Conservation (phyloP, 192 early-diverging fungal genomes). For the Entomortierella lignicola region DNA sequence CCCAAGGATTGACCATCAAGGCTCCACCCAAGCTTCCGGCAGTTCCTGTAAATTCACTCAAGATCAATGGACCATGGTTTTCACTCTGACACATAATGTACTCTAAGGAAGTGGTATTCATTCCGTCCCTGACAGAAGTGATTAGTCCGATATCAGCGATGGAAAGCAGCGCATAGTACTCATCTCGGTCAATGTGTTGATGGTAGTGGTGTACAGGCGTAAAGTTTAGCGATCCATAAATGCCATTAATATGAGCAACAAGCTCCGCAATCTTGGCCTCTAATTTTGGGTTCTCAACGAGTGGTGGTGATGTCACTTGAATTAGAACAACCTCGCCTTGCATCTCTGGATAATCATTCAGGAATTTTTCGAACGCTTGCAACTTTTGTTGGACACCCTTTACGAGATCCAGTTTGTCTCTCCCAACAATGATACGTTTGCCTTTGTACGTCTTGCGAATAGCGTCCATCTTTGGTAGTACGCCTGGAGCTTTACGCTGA, state of each 20-base stretch:
- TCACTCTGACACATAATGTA: conserved; percentile 93
- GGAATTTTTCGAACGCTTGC: conserved; percentile 92
- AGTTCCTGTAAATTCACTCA: conserved; percentile 98
- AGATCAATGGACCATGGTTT: conserved; percentile 86
- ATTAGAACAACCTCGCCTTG: conserved; percentile 86
- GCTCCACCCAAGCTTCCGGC: conserved; percentile 83
- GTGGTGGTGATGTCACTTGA: conserved; percentile 95
- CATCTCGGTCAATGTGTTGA: conserved; percentile 92
- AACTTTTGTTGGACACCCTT: conserved; percentile 96
- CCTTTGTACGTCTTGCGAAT: conserved; percentile 87
- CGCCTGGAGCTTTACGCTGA: conserved; percentile 69
- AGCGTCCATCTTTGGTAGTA: conserved; percentile 81
- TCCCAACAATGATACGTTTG: conserved; percentile 94
- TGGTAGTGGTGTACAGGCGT: conserved; percentile 93
- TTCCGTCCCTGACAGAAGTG: conserved; percentile 93
- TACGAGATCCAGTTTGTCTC: conserved; percentile 95
- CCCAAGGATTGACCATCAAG: conserved; percentile 91
- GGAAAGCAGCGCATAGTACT: conserved; percentile 94
- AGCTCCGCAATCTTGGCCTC: conserved; percentile 90
- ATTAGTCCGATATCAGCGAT: conserved; percentile 94
- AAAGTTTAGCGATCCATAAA: conserved; percentile 93
- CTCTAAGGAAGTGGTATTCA: conserved; percentile 97
- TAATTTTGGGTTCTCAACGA: conserved; percentile 68
- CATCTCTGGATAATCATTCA: conserved; percentile 93
- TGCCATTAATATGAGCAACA: conserved; percentile 92